Base-by-base conservation (phyloP, 306 rosid genomes). In the Glycine tomentella region DNA sequence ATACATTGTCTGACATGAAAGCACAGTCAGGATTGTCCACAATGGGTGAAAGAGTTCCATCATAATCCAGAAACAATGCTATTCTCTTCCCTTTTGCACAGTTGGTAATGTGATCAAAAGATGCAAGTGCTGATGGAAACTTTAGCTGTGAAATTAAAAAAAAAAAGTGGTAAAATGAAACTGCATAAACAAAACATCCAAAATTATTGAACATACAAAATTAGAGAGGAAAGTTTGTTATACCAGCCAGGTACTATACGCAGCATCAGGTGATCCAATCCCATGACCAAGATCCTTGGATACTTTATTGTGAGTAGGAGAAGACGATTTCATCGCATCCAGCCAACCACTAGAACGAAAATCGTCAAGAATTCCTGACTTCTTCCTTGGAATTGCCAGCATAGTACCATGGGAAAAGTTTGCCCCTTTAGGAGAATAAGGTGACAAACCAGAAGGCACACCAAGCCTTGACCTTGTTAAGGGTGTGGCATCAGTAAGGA, bases 41-140 rank as follows among this genome's bases (percentile, higher is more conserved):
- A 79, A 96, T 96, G 9, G 99, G 99, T 42, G 99, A 92, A 87
- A 96, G 98, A 78, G 99, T 96, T 13, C 99, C 99, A 70, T 96
- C 98, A 70, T 96, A 96, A 78, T 96, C 98, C 57, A 96, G 83
- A 92, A 96, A 96, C 90, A 96, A 76, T 9, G 89, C 98, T 84
- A 96, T 83, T 87, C 93, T 86, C 89, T 93, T 96, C 44, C 93
- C 97, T 76, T 90, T 93, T 15, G 98, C 97, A 9, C 57, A 64
- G 79, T 87, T 87, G 11, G 83, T 40, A 56, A 96, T 96, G 86
- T 93, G 87, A 81, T 96, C 97, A 82, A 93, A 96, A 52, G 93
- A 86, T 51, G 80, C 56, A 56, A 92, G 90, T 80, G 98, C 99
- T 44, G 99, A 96, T 11, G 99, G 99, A 82, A 81, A 90, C 86